Percentiles rank a stretch among this genome's conserved stretches.
These are phyloP conservation scores for Chaetomiaceae sp. DNA, from an alignment of 2,329 filamentous ascomycete species.

Conservation along the genomic window DNA sequence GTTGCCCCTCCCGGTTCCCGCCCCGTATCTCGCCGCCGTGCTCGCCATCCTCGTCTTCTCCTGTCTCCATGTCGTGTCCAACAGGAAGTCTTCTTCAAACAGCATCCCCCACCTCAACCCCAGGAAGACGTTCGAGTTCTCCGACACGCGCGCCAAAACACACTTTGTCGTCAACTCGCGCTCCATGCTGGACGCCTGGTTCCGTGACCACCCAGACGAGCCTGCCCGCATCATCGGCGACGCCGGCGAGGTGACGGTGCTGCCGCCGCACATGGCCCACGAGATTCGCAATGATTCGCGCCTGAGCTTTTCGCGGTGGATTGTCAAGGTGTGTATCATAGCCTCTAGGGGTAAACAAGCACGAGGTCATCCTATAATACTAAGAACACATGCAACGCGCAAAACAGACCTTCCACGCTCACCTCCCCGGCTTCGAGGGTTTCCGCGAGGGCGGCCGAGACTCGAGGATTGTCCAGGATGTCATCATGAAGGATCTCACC, in stretches of 20 bases:
- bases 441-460: not conserved
- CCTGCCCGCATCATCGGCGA: not conserved
- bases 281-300: not conserved
- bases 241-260: not conserved
- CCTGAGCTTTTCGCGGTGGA: not conserved
- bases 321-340: not conserved
- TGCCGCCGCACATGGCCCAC: not conserved
- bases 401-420: not conserved
- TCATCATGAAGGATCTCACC: conserved; percentile 1
- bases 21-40: not conserved
- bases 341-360: too few species aligned
- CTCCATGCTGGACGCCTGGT: not conserved
- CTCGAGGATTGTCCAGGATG: not conserved
- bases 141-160: not conserved
- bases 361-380: too few species aligned
- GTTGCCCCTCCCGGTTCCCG: not conserved
- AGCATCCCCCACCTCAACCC: not conserved
- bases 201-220: not conserved
- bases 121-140: not conserved
- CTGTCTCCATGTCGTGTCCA: too few species aligned
- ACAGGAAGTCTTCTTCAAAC: too few species aligned
- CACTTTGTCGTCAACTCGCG: not conserved
- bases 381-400: not conserved
- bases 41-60: not conserved
- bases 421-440: not conserved